phyloP scores from a whole-genome alignment of 2,329 filamentous ascomycete species.

The Ophiostoma pallidulum region DNA sequence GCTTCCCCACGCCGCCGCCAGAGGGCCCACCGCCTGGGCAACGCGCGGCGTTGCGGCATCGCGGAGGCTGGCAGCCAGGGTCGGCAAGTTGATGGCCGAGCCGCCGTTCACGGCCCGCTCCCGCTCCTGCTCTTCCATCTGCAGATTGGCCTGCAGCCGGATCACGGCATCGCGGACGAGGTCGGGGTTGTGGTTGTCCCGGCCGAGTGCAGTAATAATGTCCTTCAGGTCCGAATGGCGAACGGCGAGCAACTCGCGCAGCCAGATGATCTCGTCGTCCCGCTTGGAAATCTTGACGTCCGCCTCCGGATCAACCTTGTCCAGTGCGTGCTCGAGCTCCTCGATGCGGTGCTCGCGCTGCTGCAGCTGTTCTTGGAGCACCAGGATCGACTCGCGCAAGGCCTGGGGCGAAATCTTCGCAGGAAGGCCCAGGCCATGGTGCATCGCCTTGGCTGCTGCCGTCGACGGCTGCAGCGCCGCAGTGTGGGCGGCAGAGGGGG shows the following conservation, averaged over 20 bases:
- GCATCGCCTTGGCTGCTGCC: constrained; percentile 25
- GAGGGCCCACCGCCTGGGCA: constrained; percentile 66
- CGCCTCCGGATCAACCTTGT: constrained; percentile 64
- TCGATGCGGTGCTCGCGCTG: constrained; percentile 88
- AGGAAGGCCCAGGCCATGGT: constrained; percentile 45
- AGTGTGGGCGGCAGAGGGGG: constrained; percentile 13
- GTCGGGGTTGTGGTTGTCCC: constrained; percentile 66
- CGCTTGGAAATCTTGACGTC: constrained; percentile 78
- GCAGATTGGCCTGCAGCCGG: constrained; percentile 82
- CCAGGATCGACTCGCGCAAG: constrained; percentile 88
- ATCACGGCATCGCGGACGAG: constrained; percentile 84
- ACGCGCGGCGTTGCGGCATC: constrained; percentile 74
- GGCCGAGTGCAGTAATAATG: constrained; percentile 70
- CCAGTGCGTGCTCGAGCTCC: constrained; percentile 64
- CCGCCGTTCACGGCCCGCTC: constrained; percentile 70
- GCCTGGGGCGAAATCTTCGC: constrained; percentile 93
- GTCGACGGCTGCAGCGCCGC: constrained; percentile 21
- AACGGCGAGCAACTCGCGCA: constrained; percentile 85
- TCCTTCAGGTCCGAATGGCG: constrained; percentile 87
- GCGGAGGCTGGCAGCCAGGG: constrained; percentile 56
- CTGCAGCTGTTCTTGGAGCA: constrained; percentile 92
- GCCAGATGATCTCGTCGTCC: constrained; percentile 89
- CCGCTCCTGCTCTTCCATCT: constrained; percentile 96
- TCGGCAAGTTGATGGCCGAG: constrained; percentile 59
- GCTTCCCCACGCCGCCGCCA: constrained; percentile 90